A percentile compares a stretch with the other conserved stretches of the same genome.
Conservation (phyloP, 306 rosid genomes). For the Astragalus glycyphyllos region DNA sequence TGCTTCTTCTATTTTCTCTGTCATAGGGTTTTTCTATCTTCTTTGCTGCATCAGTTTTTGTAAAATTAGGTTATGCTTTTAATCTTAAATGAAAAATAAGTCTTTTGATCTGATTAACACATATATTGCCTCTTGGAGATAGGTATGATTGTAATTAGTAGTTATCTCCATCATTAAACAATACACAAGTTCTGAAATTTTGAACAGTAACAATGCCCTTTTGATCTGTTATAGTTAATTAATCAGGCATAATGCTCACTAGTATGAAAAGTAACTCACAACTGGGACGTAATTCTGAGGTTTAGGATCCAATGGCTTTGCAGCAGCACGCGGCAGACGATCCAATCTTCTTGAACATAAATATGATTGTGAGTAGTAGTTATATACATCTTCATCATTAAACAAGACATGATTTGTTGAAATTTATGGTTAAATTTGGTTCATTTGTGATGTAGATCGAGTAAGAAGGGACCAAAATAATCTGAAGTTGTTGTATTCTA, state of each 20-base stretch:
- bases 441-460: neutral
- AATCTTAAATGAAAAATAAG: slow-evolving; percentile 11
- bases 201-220: neutral
- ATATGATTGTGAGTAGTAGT: slow-evolving; percentile 58
- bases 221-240: neutral
- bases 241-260: neutral
- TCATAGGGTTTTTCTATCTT: neutral
- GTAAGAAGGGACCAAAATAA: slow-evolving; percentile 30
- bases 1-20: neutral
- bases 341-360: slow-evolving; percentile 64
- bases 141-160: no score
- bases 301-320: no score
- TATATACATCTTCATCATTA: slow-evolving; percentile 50
- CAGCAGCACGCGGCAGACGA: no score
- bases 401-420: neutral
- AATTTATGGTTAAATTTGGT: slow-evolving; percentile 13
- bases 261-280: neutral
- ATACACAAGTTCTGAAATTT: neutral
- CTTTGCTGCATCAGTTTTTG: neutral
- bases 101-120: neutral
- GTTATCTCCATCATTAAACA: neutral
- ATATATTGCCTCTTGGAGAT: no score
- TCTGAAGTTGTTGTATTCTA: neutral
- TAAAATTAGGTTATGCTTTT: slow-evolving; percentile 33
- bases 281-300: no score